These are phyloP conservation scores for Silene noctiflora DNA, from an alignment of 179 eudicot species.

Conservation along the genomic window DNA sequence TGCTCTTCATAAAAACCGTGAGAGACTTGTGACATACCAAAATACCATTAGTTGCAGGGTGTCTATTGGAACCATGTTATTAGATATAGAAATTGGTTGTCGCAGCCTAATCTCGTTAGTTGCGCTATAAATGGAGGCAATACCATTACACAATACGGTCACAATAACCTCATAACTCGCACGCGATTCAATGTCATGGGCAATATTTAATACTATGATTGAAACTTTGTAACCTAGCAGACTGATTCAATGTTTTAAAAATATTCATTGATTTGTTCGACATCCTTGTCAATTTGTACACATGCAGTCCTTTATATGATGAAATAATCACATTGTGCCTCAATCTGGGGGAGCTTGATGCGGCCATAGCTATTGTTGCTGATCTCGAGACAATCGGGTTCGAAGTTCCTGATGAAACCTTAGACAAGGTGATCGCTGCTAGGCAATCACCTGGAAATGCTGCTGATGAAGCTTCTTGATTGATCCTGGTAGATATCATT, in stretches of 20 bases:
- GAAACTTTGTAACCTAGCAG: not conserved
- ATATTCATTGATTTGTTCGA: not conserved
- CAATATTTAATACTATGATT: not conserved
- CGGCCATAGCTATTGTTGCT: slow-evolving; percentile 86
- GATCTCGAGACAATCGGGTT: slow-evolving; percentile 84
- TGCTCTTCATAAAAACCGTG: too few relatives aligned
- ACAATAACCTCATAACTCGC: not conserved
- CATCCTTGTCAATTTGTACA: slow-evolving; percentile 1
- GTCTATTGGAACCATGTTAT: not conserved
- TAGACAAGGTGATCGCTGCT: slow-evolving; percentile 83
- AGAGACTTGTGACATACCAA: too few relatives aligned
- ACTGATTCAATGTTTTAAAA: not conserved
- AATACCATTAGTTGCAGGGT: not conserved
- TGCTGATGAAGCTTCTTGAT: slow-evolving; percentile 36
- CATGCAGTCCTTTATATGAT: slow-evolving; percentile 83
- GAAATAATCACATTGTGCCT: slow-evolving; percentile 79
- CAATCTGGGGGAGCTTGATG: slow-evolving; percentile 89
- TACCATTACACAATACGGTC: not conserved
- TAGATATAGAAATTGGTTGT: not conserved
- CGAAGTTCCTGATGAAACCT: slow-evolving; percentile 69
- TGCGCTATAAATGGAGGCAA: not conserved
- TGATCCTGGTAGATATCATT: not conserved
- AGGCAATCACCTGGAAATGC: slow-evolving; percentile 48
- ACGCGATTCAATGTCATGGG: not conserved
- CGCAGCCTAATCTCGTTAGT: not conserved